phyloP scores from a whole-genome alignment of 2,329 filamentous ascomycete species.

The Niveomyces coronatus region DNA sequence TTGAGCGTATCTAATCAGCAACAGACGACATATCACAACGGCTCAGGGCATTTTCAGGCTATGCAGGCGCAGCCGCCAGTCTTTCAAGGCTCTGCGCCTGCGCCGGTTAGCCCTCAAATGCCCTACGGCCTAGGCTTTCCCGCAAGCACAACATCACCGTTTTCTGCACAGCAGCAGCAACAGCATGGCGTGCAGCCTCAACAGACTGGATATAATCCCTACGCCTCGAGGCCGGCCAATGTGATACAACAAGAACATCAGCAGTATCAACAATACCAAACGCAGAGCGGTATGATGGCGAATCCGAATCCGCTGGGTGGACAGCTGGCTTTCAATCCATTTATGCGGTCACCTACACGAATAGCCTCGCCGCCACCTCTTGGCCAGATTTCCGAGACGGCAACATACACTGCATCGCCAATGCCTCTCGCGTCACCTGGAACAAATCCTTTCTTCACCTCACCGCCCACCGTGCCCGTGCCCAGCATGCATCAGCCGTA shows the following conservation, averaged over 20 bases:
- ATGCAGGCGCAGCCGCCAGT: slow-evolving; percentile 27
- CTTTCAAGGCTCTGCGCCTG: slow-evolving; percentile 35
- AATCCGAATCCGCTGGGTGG: slow-evolving; percentile 28
- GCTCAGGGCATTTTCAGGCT: slow-evolving; percentile 47
- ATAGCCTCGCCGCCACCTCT: slow-evolving; percentile 38
- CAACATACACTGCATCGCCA: slow-evolving; percentile 26
- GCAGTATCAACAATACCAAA: slow-evolving; percentile 15
- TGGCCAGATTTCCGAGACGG: slow-evolving; percentile 42
- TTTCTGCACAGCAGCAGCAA: slow-evolving; percentile 21
- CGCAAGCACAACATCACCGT: slow-evolving; percentile 32
- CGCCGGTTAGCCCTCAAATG: slow-evolving; percentile 29
- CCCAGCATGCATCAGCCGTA: slow-evolving; percentile 18
- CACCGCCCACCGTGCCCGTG: slow-evolving; percentile 21
- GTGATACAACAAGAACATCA: slow-evolving; percentile 6
- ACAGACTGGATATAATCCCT: slow-evolving; percentile 41
- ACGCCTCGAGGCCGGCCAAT: slow-evolving; percentile 30
- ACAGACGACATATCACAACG: slow-evolving; percentile 65
- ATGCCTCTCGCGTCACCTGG: slow-evolving; percentile 20
- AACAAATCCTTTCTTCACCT: slow-evolving; percentile 29
- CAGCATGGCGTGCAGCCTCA: slow-evolving; percentile 26
- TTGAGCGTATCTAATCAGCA: slow-evolving; percentile 55
- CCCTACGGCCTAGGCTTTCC: slow-evolving; percentile 31
- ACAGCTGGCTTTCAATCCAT: slow-evolving; percentile 35
- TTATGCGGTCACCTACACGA: slow-evolving; percentile 37
- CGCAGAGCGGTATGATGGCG: slow-evolving; percentile 26